Conservation (phyloP, 768 basidiomycete genomes). For the Lactarius quietus region DNA sequence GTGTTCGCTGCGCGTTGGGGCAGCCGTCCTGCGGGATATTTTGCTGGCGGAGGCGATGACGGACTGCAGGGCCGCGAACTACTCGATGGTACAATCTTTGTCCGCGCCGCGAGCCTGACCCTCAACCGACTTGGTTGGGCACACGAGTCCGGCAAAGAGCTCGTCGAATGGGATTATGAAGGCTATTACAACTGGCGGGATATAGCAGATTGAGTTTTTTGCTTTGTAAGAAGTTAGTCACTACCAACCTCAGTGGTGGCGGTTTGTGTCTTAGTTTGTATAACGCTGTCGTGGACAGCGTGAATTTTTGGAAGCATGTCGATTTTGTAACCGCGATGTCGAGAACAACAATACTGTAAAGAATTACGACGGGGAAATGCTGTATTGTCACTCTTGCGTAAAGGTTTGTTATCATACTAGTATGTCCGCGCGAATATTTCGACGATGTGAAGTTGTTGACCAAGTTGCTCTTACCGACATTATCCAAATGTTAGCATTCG, state of each 20-base stretch:
- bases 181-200: not conserved
- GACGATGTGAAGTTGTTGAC: no score
- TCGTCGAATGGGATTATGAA: slow-evolving; percentile 9
- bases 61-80: slow-evolving; percentile 47
- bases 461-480: no score
- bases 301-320: no score
- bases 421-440: no score
- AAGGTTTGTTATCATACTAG: no score
- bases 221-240: not conserved
- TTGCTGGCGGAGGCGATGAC: slow-evolving; percentile 27
- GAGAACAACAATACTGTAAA: no score
- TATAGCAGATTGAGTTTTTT: not conserved
- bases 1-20: slow-evolving; percentile 48
- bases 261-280: not conserved
- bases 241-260: not conserved
- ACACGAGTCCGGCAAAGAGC: slow-evolving; percentile 17
- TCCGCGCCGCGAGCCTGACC: slow-evolving; percentile 53
- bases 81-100: slow-evolving; percentile 61
- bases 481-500: no score
- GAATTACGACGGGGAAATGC: no score
- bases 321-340: no score
- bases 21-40: slow-evolving; percentile 34
- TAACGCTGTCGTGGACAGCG: no score
- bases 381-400: no score
- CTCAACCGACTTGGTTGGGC: slow-evolving; percentile 32